Percentiles rank a stretch among this genome's conserved stretches.
Conservation (phyloP, 1,139 yeast genomes). For the Blastobotrys malaysiensis region DNA sequence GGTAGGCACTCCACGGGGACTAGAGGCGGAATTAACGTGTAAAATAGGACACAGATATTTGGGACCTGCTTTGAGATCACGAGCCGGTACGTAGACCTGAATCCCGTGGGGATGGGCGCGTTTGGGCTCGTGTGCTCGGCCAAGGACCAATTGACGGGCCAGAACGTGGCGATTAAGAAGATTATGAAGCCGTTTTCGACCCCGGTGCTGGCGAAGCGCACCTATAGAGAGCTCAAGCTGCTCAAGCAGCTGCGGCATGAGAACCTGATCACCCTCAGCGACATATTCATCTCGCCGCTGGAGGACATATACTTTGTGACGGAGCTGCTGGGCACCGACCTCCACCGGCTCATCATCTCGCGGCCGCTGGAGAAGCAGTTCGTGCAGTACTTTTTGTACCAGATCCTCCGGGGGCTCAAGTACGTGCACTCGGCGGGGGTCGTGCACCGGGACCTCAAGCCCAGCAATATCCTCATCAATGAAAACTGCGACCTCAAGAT, state of each 20-base stretch:
- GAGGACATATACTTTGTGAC: slow-evolving; percentile 98
- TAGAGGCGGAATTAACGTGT: neutral
- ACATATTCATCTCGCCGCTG: slow-evolving; percentile 87
- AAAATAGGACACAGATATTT: slow-evolving; percentile 44
- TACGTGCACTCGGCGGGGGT: slow-evolving; percentile 97
- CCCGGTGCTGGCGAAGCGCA: slow-evolving; percentile 89
- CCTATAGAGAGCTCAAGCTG: slow-evolving; percentile 90
- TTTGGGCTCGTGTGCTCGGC: slow-evolving; percentile 98
- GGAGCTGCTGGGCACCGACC: slow-evolving; percentile 93
- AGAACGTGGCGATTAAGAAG: slow-evolving; percentile 94
- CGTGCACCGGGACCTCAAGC: slow-evolving; percentile 87
- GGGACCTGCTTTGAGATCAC: slow-evolving; percentile 68
- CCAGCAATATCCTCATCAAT: slow-evolving; percentile 85
- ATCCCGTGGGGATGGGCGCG: slow-evolving; percentile 99
- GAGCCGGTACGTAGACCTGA: slow-evolving; percentile 62
- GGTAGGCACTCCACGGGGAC: slow-evolving; percentile 16
- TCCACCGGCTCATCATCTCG: slow-evolving; percentile 83
- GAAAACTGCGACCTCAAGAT: slow-evolving; percentile 95
- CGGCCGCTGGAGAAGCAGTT: slow-evolving; percentile 94
- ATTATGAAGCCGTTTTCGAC: slow-evolving; percentile 97
- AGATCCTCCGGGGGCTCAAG: slow-evolving; percentile 64
- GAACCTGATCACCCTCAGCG: slow-evolving; percentile 87
- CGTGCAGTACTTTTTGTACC: slow-evolving; percentile 92
- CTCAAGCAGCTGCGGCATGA: slow-evolving; percentile 93
- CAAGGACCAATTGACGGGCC: slow-evolving; percentile 80